Evolutionary conservation across 306 rosid species (phyloP).

Genomic region (Corylus heterophylla): DNA sequence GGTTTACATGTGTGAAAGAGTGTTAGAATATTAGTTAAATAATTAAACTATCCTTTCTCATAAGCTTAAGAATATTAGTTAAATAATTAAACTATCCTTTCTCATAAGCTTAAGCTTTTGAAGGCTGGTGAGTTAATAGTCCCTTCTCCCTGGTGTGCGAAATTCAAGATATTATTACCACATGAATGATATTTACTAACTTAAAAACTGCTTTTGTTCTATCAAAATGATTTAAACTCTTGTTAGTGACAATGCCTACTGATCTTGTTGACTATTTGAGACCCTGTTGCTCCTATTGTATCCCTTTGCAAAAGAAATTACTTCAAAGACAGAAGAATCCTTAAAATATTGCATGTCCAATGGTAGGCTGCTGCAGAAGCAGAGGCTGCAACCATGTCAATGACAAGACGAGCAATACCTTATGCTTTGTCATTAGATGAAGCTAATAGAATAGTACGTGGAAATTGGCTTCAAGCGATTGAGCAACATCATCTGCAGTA

Average conservation of each 20-base stretch:
- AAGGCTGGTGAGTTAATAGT: too few species aligned
- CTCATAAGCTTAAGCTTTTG: too few species aligned
- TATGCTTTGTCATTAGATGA: slow-evolving; percentile 48
- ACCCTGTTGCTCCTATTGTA: background rate
- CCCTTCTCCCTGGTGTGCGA: background rate
- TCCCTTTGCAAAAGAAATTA: background rate
- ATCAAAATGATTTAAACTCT: background rate
- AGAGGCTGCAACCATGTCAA: slow-evolving; percentile 66
- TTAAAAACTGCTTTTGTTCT: background rate
- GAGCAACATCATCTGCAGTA: slow-evolving; percentile 54
- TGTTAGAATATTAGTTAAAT: too few species aligned
- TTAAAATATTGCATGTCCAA: slow-evolving; percentile 21
- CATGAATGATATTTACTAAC: background rate
- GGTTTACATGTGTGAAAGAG: too few species aligned
- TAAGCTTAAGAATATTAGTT: too few species aligned
- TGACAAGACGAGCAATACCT: slow-evolving; percentile 52
- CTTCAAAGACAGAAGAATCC: background rate
- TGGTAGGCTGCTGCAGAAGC: slow-evolving; percentile 79
- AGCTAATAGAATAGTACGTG: slow-evolving; percentile 49
- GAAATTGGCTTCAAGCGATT: slow-evolving; percentile 57
- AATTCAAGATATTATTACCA: background rate
- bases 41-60: too few species aligned
- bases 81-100: too few species aligned
- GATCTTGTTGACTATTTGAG: background rate
- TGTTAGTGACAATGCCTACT: slow-evolving; percentile 1